Percentiles rank a stretch among this genome's conserved stretches.
Evolutionary conservation across 345 rosid genomes (phyloP).

Genomic region (Dipteronia dyeriana): DNA sequence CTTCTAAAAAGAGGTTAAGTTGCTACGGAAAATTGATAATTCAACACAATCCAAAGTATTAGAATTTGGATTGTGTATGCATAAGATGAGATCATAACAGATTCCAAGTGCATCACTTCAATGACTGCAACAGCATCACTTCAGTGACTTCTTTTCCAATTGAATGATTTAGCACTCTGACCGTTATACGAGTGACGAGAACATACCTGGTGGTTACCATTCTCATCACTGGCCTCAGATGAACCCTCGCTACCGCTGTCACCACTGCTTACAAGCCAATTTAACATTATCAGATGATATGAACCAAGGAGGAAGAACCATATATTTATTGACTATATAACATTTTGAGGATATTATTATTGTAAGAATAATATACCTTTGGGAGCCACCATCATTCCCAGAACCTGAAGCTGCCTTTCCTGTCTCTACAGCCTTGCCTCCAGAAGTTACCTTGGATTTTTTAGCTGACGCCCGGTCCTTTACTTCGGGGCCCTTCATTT

Average conservation of each 20-base stretch:
- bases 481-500: slow-evolving; percentile 48
- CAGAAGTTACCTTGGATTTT: slow-evolving; percentile 61
- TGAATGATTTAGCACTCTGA: not conserved
- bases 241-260: slow-evolving; percentile 94
- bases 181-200: not conserved
- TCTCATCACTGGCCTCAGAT: slow-evolving; percentile 80
- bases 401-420: slow-evolving; percentile 78
- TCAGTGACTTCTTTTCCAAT: not conserved
- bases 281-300: slow-evolving; percentile 10
- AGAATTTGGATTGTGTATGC: not conserved
- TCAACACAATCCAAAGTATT: not conserved
- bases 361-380: slow-evolving; percentile 49
- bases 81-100: not conserved
- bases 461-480: slow-evolving; percentile 65
- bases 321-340: not conserved
- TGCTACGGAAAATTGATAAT: slow-evolving; percentile 9
- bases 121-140: not conserved
- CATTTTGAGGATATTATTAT: not conserved
- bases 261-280: slow-evolving; percentile 51
- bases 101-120: not conserved
- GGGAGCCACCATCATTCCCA: slow-evolving; percentile 84
- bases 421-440: slow-evolving; percentile 60
- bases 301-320: not conserved
- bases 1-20: not conserved
- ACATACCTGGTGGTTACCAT: slow-evolving; percentile 64